These are phyloP conservation scores for Keithomyces neogunnii DNA, from an alignment of 2,329 filamentous ascomycete genomes.

Conservation along the genomic window DNA sequence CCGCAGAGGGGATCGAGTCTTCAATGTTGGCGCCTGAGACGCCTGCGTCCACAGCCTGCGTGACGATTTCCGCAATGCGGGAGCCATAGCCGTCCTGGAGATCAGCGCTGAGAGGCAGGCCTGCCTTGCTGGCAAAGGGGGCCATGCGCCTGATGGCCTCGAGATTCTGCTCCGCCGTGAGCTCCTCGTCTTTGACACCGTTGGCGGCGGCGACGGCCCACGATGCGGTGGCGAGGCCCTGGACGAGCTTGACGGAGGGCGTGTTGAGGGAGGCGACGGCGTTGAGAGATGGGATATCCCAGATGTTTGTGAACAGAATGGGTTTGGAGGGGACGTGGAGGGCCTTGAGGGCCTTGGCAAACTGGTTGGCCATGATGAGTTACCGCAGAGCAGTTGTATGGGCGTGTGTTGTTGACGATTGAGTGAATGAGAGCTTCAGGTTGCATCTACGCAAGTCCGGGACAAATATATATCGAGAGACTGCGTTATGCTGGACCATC, in stretches of 20 bases:
- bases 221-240: conserved; percentile 40
- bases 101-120: conserved; percentile 46
- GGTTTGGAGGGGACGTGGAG: conserved; percentile 44
- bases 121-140: conserved; percentile 26
- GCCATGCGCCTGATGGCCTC: conserved; percentile 35
- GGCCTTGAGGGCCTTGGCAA: conserved; percentile 26
- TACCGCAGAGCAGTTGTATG: background rate
- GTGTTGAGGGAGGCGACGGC: conserved; percentile 34
- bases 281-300: conserved; percentile 41
- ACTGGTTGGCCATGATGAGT: conserved; percentile 13
- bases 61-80: conserved; percentile 34
- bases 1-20: conserved; percentile 31
- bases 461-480: too few species aligned
- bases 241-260: conserved; percentile 23
- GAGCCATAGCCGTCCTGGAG: conserved; percentile 52
- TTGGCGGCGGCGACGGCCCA: conserved; percentile 39
- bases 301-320: conserved; percentile 46
- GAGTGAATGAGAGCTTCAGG: too few species aligned
- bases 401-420: background rate
- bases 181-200: conserved; percentile 36
- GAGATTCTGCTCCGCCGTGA: conserved; percentile 44
- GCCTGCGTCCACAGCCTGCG: conserved; percentile 37
- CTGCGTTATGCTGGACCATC: too few species aligned
- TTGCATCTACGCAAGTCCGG: too few species aligned
- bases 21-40: conserved; percentile 53